phyloP scores from a whole-genome alignment of 768 basidiomycete species.

The Boletellus emodensis region DNA sequence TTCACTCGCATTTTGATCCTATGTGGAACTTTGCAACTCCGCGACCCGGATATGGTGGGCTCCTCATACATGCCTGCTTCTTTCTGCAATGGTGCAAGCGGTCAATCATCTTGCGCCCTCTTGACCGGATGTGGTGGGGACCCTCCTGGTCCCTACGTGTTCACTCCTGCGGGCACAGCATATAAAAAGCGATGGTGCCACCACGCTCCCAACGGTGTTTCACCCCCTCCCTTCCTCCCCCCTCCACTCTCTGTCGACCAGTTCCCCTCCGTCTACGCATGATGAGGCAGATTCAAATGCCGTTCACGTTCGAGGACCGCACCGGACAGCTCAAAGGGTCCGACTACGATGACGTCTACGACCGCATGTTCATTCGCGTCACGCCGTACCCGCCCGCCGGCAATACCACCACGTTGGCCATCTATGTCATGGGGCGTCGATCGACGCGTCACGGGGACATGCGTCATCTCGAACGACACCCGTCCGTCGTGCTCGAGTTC shows the following conservation, averaged over 20 bases:
- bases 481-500: conserved; percentile 59
- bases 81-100: conserved; percentile 21
- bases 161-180: conserved; percentile 18
- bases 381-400: conserved; percentile 42
- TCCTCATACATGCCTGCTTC: conserved; percentile 24
- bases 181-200: conserved; percentile 16
- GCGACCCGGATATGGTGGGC: conserved; percentile 27
- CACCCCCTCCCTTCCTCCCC: not conserved
- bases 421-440: conserved; percentile 65
- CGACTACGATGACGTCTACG: conserved; percentile 78
- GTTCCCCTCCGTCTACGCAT: conserved; percentile 6
- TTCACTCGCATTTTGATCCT: not conserved
- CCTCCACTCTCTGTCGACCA: not conserved
- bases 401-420: conserved; percentile 40
- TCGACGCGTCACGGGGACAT: conserved; percentile 57
- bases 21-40: conserved; percentile 24
- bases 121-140: conserved; percentile 18
- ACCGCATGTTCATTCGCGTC: conserved; percentile 67
- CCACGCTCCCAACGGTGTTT: conserved; percentile 1
- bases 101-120: conserved; percentile 23
- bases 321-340: conserved; percentile 51
- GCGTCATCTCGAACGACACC: conserved; percentile 48
- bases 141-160: conserved; percentile 16
- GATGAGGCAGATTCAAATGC: conserved; percentile 33
- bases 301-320: conserved; percentile 65